Evolutionary conservation across 805 yeast genomes (phyloP), one percentile per base, ranked within the genome.

Genomic region (Metschnikowia henanensis): DNA sequence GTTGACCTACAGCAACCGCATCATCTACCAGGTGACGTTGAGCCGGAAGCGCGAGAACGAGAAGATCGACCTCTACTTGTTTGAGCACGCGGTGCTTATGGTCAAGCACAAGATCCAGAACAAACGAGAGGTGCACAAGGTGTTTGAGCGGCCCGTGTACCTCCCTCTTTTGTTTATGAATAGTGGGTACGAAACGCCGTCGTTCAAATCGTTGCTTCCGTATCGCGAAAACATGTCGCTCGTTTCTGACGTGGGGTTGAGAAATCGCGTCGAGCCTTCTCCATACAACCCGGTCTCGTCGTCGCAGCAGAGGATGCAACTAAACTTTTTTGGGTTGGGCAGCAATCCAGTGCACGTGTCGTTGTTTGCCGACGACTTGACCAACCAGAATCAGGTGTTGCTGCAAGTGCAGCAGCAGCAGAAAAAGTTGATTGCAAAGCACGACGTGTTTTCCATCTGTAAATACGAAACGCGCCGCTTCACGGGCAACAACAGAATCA

Each of bases 101-200:
- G 91, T 89, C 17, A 84, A 92, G 58, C 84, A 85, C 41, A 95
- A 92, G 62, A 73, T 85, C 13, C 89, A 87, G 41, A 91, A 87
- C 61, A 90, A 90, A 65, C 79, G 96, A 57, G 97, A 92, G 58
- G 95, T 87, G 49, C 85, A 86, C 57, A 85, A 90, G 57, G 98
- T 92, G 12, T 87, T 85, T 63, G 94, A 92, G 58, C 77, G 91
- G 56, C 96, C 96, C 4, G 83, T 88, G 25, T 94, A 91, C 29
- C 68, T 89, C 32, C 94, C 91, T 12, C 69, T 89, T 41, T 66
- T 89, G 47, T 86, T 80, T 60, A 79, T 81, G 8, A 80, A 92
- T 26, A 79, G 91, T 41, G 81, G 85, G 3, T 95, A 86, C 58
- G 97, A 89, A 47, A 74, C 81, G 51, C 90, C 94, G 12, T 74